Evolutionary conservation across 192 early-diverging fungal species (phyloP).

Genomic region (Coemansia sp.): DNA sequence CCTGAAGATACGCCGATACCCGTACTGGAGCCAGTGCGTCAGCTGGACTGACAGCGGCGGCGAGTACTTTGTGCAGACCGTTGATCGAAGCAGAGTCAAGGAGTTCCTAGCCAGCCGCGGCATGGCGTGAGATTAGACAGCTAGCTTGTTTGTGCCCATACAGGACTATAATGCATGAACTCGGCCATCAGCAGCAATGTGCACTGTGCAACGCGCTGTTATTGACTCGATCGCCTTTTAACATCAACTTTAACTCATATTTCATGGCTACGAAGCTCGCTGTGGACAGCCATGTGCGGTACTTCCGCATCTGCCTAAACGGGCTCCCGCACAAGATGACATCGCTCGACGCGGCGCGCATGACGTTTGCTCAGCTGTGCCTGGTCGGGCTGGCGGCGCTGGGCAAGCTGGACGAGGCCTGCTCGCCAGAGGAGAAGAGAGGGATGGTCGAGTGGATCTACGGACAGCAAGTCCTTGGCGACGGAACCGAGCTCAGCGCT

Average conservation of each 20-base stretch:
- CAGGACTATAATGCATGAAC: not conserved
- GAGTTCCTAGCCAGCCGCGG: slow-evolving; percentile 31
- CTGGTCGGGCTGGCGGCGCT: slow-evolving; percentile 83
- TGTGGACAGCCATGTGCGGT: slow-evolving; percentile 64
- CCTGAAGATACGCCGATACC: slow-evolving; percentile 64
- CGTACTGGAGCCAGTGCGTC: slow-evolving; percentile 73
- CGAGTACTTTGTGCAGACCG: slow-evolving; percentile 77
- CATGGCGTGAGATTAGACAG: not conserved
- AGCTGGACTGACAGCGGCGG: slow-evolving; percentile 83
- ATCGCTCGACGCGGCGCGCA: slow-evolving; percentile 76
- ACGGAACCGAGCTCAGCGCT: slow-evolving; percentile 7
- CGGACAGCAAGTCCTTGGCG: slow-evolving; percentile 77
- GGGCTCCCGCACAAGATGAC: slow-evolving; percentile 75
- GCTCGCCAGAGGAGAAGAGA: slow-evolving; percentile 60
- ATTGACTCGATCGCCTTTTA: not conserved
- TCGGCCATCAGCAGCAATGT: not conserved
- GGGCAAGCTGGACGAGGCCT: slow-evolving; percentile 60
- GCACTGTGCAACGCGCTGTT: no score
- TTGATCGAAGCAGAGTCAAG: slow-evolving; percentile 63
- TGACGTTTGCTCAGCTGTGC: slow-evolving; percentile 88
- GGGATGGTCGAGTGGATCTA: slow-evolving; percentile 97
- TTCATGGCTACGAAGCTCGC: slow-evolving; percentile 39
- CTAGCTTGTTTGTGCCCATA: not conserved
- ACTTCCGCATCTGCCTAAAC: slow-evolving; percentile 70
- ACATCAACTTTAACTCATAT: not conserved